Base-by-base conservation (phyloP, 352 stramenopile genomes). In the Phytophthora agathidicida region DNA sequence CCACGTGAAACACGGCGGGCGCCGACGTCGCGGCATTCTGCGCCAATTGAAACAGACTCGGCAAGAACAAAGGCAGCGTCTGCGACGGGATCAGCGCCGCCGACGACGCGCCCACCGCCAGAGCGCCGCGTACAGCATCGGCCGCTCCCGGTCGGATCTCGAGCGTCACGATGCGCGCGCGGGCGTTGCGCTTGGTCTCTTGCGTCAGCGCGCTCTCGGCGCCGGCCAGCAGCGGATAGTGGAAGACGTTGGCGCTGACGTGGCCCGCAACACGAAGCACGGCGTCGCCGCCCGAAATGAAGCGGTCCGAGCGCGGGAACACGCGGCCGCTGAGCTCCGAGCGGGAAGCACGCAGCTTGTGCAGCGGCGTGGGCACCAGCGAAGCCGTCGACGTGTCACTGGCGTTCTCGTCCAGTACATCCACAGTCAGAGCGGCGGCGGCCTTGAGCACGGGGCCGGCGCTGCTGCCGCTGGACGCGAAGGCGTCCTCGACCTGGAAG, bases 51-150 rank as follows among this genome's bases (percentile, higher is more conserved):
- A 87, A 90, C 14, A 93, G 70, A 42, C 75, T 88, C 31, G 83
- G 81, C 41, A 90, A 54, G 72, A 93, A 91, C 36, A 90, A 63
- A 39, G 82, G 81, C 63, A 93, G 71, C 62, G 75, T 81, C 67
- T 93, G 83, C 65, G 81, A 89, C 22, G 83, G 77, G 35, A 88
- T 67, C 32, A 93, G 64, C 24, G 68, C 82, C 1, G 83, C 37
- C 5, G 75, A 75, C 4, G 54, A 73, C 17, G 75, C 66, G 39
- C 83, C 79, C 1, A 80, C 76, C 0, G 78, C 71, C 37, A 91
- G 65, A 23, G 81, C 83, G 10, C 83, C 83, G 22, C 75, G 81
- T 22, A 93, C 66, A 7, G 80, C 74, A 13, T 78, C 60, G 3
- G 77, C 81, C 0, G 83, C 83, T 43, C 83, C 79, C 2, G 59